These are phyloP conservation scores for Pyrenophora tritici-repentis DNA, from an alignment of 2,329 filamentous ascomycete species.

Conservation along the genomic window DNA sequence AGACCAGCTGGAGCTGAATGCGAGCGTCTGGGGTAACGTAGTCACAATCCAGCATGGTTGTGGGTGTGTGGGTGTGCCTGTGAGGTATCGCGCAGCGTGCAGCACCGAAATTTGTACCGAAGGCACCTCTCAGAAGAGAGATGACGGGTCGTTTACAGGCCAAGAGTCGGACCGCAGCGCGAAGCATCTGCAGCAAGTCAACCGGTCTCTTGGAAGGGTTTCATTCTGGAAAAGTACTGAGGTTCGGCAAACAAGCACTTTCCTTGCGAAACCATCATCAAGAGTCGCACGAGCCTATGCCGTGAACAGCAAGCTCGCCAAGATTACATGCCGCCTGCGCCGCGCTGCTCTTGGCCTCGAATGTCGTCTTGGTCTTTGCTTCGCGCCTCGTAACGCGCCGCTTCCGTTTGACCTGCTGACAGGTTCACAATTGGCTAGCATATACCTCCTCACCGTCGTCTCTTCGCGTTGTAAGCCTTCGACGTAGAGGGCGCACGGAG, in stretches of 20 bases:
- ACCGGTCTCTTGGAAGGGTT: neutral
- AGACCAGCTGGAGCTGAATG: slow-evolving; percentile 7
- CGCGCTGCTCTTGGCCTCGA: slow-evolving; percentile 16
- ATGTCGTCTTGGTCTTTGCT: neutral
- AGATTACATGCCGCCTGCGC: slow-evolving; percentile 2
- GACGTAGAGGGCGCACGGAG: slow-evolving; percentile 27
- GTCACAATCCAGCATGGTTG: neutral
- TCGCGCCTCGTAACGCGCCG: neutral
- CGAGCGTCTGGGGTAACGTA: neutral
- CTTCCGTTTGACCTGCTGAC: neutral
- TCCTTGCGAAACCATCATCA: neutral
- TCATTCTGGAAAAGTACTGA: neutral
- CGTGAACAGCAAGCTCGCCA: slow-evolving; percentile 9
- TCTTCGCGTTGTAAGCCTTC: slow-evolving; percentile 20
- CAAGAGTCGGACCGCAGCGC: slow-evolving; percentile 6
- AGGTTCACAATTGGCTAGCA: neutral
- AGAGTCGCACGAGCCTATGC: neutral
- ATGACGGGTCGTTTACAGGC: neutral
- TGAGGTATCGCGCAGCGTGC: too few species aligned
- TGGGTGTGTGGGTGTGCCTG: too few species aligned
- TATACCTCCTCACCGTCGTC: neutral
- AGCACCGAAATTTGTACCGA: slow-evolving; percentile 7
- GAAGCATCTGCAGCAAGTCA: neutral
- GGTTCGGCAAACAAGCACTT: too few species aligned
- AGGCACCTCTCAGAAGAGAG: slow-evolving; percentile 3